phyloP scores from a whole-genome alignment of 164 flowering plant species.

The Hamamelis virginiana region DNA sequence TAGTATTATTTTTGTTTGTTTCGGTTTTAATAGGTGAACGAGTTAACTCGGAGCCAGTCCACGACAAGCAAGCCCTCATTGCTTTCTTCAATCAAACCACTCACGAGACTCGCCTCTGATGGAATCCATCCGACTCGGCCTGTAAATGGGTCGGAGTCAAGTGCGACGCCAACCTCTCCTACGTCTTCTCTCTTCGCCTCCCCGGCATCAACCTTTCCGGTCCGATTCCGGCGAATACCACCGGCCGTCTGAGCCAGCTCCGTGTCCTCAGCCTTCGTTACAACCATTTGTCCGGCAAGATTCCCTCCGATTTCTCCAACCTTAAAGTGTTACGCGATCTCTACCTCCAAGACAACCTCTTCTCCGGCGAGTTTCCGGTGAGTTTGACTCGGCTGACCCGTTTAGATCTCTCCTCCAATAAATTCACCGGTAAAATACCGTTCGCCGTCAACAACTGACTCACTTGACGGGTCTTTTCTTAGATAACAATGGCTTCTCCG shows the following conservation, averaged over 20 bases:
- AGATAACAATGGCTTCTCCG: conserved; percentile 68
- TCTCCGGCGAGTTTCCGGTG: conserved; percentile 69
- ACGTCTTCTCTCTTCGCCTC: conserved; percentile 55
- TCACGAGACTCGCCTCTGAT: conserved; percentile 55
- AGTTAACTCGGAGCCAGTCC: conserved; percentile 54
- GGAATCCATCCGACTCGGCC: conserved; percentile 62
- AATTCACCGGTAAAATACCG: conserved; percentile 68
- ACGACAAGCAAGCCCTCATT: conserved; percentile 76
- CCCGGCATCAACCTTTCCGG: conserved; percentile 87
- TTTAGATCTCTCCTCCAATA: conserved; percentile 67
- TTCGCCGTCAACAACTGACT: conserved; percentile 62
- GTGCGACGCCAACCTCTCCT: conserved; percentile 47
- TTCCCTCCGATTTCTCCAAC: conserved; percentile 73
- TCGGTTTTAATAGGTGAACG: conserved; percentile 6
- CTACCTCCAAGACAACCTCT: conserved; percentile 60
- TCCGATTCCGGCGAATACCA: conserved; percentile 55
- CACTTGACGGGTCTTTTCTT: conserved; percentile 58
- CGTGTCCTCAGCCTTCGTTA: conserved; percentile 80
- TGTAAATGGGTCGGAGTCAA: conserved; percentile 83
- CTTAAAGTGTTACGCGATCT: conserved; percentile 53
- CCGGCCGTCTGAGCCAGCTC: conserved; percentile 55
- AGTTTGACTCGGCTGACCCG: conserved; percentile 50
- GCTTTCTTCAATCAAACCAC: conserved; percentile 47
- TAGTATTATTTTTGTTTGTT: conserved; percentile 7
- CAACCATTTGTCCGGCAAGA: conserved; percentile 61